Evolutionary conservation across 1,284 basidiomycete species (phyloP).

Genomic region (Volvariella volvacea): DNA sequence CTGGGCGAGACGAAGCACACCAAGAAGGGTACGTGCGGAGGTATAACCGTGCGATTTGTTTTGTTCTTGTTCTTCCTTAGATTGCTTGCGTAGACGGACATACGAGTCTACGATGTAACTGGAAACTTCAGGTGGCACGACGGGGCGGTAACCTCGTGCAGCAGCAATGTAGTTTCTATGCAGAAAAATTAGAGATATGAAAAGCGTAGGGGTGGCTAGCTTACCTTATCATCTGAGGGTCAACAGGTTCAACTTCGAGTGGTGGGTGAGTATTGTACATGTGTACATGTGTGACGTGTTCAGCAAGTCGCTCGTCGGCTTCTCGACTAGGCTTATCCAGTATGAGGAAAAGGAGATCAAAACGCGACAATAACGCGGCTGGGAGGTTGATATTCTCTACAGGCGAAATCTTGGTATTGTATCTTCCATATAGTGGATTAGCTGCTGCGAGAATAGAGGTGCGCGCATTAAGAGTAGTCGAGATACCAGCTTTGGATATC

Average conservation of each 20-base stretch:
- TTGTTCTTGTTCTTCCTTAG: constrained; percentile 86
- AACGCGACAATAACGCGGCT: constrained; percentile 91
- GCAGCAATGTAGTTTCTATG: constrained; percentile 87
- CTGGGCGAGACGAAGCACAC: constrained; percentile 90
- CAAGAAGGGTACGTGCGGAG: constrained; percentile 94
- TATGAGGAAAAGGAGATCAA: constrained; percentile 96
- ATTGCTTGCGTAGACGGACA: constrained; percentile 88
- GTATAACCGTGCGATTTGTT: constrained; percentile 92
- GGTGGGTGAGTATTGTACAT: constrained; percentile 92
- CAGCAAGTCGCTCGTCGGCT: constrained; percentile 92
- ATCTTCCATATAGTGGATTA: constrained; percentile 96
- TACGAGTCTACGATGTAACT: constrained; percentile 95
- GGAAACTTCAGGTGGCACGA: constrained; percentile 82
- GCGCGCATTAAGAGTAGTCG: constrained; percentile 96
- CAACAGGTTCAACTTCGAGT: constrained; percentile 79
- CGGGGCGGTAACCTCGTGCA: constrained; percentile 86
- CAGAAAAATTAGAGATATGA: constrained; percentile 6
- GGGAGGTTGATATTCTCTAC: constrained; percentile 99
- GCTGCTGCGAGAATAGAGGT: constrained; percentile 98
- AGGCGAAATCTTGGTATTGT: constrained; percentile 95
- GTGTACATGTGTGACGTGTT: constrained; percentile 97
- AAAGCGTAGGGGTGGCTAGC: constrained; percentile 10
- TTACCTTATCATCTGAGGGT: constrained; percentile 84
- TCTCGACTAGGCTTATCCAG: constrained; percentile 93
- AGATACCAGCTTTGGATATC: constrained; percentile 98